Percentiles rank a stretch among this genome's conserved stretches.
phyloP scores from a whole-genome alignment of 2,329 filamentous ascomycete species.

The Neurospora crassa region DNA sequence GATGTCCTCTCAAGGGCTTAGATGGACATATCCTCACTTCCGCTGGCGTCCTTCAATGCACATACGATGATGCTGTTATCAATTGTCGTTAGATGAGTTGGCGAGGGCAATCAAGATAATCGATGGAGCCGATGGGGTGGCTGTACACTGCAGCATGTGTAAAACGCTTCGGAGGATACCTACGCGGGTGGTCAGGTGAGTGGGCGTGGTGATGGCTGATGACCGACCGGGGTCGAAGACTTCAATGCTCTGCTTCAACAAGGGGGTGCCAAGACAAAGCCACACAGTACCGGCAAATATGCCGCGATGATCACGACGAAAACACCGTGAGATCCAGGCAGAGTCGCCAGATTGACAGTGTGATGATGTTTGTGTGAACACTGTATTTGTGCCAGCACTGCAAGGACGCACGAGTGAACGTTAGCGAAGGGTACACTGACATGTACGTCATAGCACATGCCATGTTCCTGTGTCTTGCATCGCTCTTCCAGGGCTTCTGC shows the following conservation, averaged over 20 bases:
- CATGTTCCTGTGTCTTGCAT: not conserved
- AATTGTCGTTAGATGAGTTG: not conserved
- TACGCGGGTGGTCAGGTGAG: not conserved
- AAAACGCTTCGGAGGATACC: not conserved
- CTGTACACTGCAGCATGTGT: not conserved
- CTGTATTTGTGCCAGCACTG: not conserved
- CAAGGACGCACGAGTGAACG: not conserved
- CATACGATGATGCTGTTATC: not conserved
- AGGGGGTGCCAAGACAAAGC: not conserved
- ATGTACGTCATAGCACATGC: slow-evolving; percentile 1
- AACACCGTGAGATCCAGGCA: not conserved
- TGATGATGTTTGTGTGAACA: not conserved
- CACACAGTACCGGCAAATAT: not conserved
- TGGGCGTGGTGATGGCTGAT: not conserved
- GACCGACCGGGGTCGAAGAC: not conserved
- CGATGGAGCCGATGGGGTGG: not conserved
- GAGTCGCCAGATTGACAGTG: not conserved
- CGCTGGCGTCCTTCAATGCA: not conserved
- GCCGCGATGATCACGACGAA: not conserved
- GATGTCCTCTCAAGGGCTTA: not conserved
- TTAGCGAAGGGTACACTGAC: not conserved
- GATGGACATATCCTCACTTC: not conserved
- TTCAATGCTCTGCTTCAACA: not conserved
- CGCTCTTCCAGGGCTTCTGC: not conserved
- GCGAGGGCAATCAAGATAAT: not conserved